Base-by-base conservation (phyloP, 2,329 filamentous ascomycete species). In the Trichoderma arundinaceum region DNA sequence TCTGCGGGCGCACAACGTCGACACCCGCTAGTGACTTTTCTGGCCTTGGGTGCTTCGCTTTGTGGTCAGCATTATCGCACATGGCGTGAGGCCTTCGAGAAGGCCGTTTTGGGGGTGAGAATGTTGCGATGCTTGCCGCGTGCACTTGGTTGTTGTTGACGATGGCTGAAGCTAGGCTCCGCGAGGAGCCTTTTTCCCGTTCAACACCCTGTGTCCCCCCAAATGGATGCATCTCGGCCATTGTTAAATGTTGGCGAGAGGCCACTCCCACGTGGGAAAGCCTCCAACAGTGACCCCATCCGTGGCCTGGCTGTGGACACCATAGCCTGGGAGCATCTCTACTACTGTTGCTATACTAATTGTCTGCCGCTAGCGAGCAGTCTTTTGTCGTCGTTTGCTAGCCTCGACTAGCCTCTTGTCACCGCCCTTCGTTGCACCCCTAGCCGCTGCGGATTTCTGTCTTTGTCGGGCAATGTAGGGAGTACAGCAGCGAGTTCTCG, bases 181-280 rank as follows among this genome's bases (percentile, higher is more conserved):
- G 33, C 33, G 32, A 51, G 15, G 46, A 63, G 59, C 49, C 59
- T 63, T 63, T 54, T 54, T 63, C 38, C 59, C 59, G 59, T 53
- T 63, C 49, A 63, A 32, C 59, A 53, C 22, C n/a, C n/a, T n/a
- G 10, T 13, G 9, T 22, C 52, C 10, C 38, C 38, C 59, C 38
- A 19, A 54, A 53, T 44, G 39, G 43, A 12, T 46, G 44, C 46
- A 54, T 52, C 44, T 54, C 38, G 28, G 17, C 46, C 43, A 19
- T 35, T 66, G 49, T 28, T 41, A 56, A 56, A 49, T 38, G 56
- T 44, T 43, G 12, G 35, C 43, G 22, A 28, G 49, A 60, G 49
- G 65, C 59, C 44, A 58, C 53, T 48, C 15, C 65, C 65, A 66
- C 65, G 65, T 66, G 22, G 65, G 65, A 54, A 64, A 49, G 32